Base-by-base conservation (phyloP, 2,329 filamentous ascomycete genomes). In the Chaetomiaceae sp. region DNA sequence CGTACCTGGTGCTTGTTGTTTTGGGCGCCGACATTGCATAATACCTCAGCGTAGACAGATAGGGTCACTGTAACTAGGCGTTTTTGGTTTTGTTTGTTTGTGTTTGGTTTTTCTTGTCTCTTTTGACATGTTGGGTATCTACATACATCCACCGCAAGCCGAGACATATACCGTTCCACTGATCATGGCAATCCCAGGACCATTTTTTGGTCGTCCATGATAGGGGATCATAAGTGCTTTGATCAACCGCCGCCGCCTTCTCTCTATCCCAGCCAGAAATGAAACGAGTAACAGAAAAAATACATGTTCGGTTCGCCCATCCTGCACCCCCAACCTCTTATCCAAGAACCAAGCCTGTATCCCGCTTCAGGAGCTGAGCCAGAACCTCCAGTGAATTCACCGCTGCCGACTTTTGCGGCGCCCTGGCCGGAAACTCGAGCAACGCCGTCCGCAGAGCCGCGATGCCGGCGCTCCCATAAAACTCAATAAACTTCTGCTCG, bases 391-490 rank as follows among this genome's bases (percentile, higher is more conserved):
- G 63, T 5, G 77, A 76, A 34, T 71, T 71, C 2, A 76, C 76
- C 1, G 75, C 78, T 1, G 72, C 66, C 1, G 73, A 74, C 46
- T 74, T 72, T 17, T 70, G 65, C 2, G 71, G 67, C 1, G 75
- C 75, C 50, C 71, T 75, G 21, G 70, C 70, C 0, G 89, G 89
- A 43, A 93, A 84, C 12, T 89, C 85, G n/a, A 93, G 68, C 21
- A 92, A 71, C 0, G 87, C 87, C 45, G 80, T 73, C 33, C 82
- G 75, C 58, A 96, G 66, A 1, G 88, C 82, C 0, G 80, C 85
- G n/a, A 87, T 66, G 0, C 81, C 91, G 7, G 86, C 81, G 44
- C 81, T 83, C 1, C 91, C 92, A 62, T 91, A 99, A 59, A 93
- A 89, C 13, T 76, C 74, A 43, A 96, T 71, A 61, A 97, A 89